A percentile compares a stretch with the other conserved stretches of the same genome.
phyloP scores from a whole-genome alignment of 768 basidiomycete genomes.

The Mycena venus region DNA sequence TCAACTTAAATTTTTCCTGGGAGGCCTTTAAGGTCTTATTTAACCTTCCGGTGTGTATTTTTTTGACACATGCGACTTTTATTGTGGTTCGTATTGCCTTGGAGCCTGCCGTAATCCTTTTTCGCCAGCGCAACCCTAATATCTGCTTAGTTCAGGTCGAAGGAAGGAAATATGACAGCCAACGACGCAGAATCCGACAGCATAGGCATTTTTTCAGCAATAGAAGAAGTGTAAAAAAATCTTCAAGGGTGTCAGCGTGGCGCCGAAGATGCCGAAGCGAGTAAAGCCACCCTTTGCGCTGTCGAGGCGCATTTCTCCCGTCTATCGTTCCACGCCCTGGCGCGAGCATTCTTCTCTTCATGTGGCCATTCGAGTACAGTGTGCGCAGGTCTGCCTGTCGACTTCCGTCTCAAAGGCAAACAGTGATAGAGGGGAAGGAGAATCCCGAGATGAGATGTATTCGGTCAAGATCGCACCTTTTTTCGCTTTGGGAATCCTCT shows the following conservation, averaged over 20 bases:
- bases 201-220: constrained; percentile 24
- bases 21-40: constrained; percentile 1
- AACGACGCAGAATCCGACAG: constrained; percentile 16
- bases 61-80: constrained; percentile 4
- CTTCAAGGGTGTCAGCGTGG: constrained; percentile 21
- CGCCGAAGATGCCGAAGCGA: constrained; percentile 30
- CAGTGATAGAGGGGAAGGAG: constrained; percentile 8
- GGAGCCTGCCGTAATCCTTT: constrained; percentile 9
- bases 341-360: constrained; percentile 1
- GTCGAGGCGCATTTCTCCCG: constrained; percentile 15
- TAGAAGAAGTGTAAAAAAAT: constrained; percentile 24
- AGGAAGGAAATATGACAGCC: constrained; percentile 24
- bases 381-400: background rate
- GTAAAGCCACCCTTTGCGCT: constrained; percentile 6
- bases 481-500: constrained; percentile 24
- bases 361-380: background rate
- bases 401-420: constrained; percentile 15
- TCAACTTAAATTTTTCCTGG: background rate
- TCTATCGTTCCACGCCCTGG: background rate
- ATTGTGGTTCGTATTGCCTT: background rate
- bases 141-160: background rate
- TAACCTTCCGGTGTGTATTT: constrained; percentile 11
- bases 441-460: constrained; percentile 2
- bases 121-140: background rate
- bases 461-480: constrained; percentile 1